phyloP scores from a whole-genome alignment of 1,284 basidiomycete genomes.

The Cryptococcus jaspeensis region DNA sequence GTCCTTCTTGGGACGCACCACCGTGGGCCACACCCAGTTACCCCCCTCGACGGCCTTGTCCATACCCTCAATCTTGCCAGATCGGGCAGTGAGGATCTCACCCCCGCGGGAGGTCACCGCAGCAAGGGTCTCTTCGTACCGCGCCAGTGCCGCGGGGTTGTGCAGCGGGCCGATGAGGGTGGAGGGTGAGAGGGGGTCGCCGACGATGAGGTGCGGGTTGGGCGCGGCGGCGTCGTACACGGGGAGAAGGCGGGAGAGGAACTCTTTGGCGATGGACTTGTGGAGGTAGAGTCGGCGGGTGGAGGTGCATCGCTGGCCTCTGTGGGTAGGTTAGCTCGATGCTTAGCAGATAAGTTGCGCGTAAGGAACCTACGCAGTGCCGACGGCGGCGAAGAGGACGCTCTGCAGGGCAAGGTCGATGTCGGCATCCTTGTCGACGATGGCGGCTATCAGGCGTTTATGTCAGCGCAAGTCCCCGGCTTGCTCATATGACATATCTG shows the following conservation, averaged over 20 bases:
- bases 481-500: neutral
- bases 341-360: neutral
- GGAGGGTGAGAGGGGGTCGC: conserved; percentile 70
- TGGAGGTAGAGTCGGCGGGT: conserved; percentile 89
- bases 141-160: conserved; percentile 63
- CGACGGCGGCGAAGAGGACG: conserved; percentile 88
- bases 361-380: conserved; percentile 62
- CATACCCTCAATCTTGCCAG: conserved; percentile 30
- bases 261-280: conserved; percentile 68
- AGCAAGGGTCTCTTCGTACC: conserved; percentile 65
- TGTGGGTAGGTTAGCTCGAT: conserved; percentile 4
- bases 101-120: conserved; percentile 67
- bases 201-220: conserved; percentile 60
- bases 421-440: conserved; percentile 91
- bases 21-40: conserved; percentile 85
- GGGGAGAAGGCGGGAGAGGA: conserved; percentile 68
- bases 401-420: conserved; percentile 76
- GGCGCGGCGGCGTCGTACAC: conserved; percentile 61
- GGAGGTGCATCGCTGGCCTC: conserved; percentile 88
- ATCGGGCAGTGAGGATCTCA: conserved; percentile 57
- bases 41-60: conserved; percentile 57
- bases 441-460: conserved; percentile 52
- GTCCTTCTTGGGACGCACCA: conserved; percentile 57
- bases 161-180: conserved; percentile 89
- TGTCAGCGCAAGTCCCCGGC: neutral